Evolutionary conservation across 2,329 filamentous ascomycete genomes (phyloP).

Genomic region (Gliomastix tumulicola): DNA sequence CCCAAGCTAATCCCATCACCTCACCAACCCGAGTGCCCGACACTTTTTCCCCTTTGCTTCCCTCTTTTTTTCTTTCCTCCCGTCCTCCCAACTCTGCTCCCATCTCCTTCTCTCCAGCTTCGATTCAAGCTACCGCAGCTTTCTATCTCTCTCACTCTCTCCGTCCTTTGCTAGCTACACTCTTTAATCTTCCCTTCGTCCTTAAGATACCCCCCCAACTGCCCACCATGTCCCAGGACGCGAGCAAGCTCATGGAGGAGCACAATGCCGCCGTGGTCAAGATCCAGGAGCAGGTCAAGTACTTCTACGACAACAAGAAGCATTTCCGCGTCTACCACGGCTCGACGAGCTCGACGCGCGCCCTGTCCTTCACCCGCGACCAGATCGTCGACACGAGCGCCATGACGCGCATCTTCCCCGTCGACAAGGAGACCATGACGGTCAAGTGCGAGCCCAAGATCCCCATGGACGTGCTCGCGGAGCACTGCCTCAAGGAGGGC

Average conservation of each 20-base stretch:
- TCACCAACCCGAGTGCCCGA: too few species aligned
- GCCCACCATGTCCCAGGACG: constrained; percentile 3
- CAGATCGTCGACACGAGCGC: constrained; percentile 46
- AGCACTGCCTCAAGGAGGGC: constrained; percentile 39
- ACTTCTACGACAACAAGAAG: constrained; percentile 19
- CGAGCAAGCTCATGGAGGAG: constrained; percentile 15
- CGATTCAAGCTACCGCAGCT: too few species aligned
- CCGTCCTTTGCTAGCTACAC: too few species aligned
- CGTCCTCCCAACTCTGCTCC: too few species aligned
- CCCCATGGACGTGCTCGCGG: constrained; percentile 48
- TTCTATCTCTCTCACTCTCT: too few species aligned
- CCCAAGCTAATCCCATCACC: too few species aligned
- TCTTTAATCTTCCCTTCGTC: too few species aligned
- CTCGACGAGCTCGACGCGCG: constrained; percentile 53
- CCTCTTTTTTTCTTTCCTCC: too few species aligned
- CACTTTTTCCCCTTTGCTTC: too few species aligned
- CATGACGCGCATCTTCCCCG: constrained; percentile 43
- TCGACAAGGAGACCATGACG: constrained; percentile 37
- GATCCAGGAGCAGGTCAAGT: constrained; percentile 17
- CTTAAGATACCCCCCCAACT: too few species aligned
- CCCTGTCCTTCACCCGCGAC: constrained; percentile 23
- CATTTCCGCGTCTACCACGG: constrained; percentile 56
- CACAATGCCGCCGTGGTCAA: constrained; percentile 14
- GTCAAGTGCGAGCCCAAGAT: constrained; percentile 53
- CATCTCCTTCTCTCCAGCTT: too few species aligned